These are phyloP conservation scores for Akanthomyces muscarius DNA, from an alignment of 2,329 filamentous ascomycete genomes.

Conservation along the genomic window DNA sequence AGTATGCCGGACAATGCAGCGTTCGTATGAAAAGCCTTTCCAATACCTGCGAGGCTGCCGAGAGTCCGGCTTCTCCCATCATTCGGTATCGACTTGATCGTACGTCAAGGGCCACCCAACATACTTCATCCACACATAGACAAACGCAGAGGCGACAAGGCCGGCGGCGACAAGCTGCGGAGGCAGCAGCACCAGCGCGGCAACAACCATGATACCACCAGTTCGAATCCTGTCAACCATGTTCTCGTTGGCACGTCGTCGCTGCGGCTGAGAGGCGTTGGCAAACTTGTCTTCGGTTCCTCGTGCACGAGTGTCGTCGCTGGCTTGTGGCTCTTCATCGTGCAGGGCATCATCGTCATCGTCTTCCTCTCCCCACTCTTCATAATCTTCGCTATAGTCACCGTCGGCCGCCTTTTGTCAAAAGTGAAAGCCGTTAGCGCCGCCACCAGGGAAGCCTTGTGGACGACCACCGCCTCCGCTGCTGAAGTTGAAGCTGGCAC, in stretches of 20 bases:
- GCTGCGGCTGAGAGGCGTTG: conserved; percentile 19
- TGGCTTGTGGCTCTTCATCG: conserved; percentile 26
- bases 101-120: conserved; percentile 2
- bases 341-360: conserved; percentile 31
- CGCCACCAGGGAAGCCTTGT: conserved; percentile 54
- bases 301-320: not conserved
- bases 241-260: conserved; percentile 32
- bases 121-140: conserved; percentile 38
- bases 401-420: conserved; percentile 46
- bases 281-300: not conserved
- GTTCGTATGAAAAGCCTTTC: not conserved
- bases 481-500: conserved; percentile 43
- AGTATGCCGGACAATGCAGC: not conserved
- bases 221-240: conserved; percentile 40
- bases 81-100: not conserved
- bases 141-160: conserved; percentile 31
- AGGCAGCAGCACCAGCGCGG: conserved; percentile 46
- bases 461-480: conserved; percentile 42
- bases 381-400: conserved; percentile 23
- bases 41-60: no score
- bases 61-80: not conserved
- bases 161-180: conserved; percentile 37
- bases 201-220: conserved; percentile 40
- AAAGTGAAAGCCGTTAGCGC: conserved; percentile 40
- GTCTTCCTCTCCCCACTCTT: conserved; percentile 21